Conservation (phyloP, 495 filamentous ascomycete genomes). For the Mytilinidion resinicola region DNA sequence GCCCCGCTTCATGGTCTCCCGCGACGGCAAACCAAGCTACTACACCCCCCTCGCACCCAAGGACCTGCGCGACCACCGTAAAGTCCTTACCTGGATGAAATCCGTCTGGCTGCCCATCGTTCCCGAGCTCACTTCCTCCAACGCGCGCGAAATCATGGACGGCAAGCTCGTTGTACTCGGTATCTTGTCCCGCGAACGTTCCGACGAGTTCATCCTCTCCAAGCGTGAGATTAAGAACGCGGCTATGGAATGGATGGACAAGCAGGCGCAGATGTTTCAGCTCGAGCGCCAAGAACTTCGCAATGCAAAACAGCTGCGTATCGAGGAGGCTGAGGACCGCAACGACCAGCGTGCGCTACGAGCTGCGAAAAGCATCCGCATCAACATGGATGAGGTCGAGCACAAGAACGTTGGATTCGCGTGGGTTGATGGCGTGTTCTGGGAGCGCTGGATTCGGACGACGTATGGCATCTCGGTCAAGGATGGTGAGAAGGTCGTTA, state of each 20-base stretch:
- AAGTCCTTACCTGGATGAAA: conserved; percentile 87
- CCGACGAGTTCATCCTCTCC: conserved; percentile 68
- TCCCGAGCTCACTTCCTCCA: conserved; percentile 84
- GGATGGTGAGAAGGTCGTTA: conserved; percentile 85
- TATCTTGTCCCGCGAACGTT: conserved; percentile 71
- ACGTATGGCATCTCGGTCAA: conserved; percentile 86
- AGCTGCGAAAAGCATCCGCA: conserved; percentile 83
- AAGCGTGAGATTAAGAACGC: conserved; percentile 92
- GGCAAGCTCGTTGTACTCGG: conserved; percentile 88
- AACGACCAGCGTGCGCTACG: conserved; percentile 81
- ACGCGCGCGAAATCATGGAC: conserved; percentile 90
- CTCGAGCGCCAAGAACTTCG: conserved; percentile 86
- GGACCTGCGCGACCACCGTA: conserved; percentile 80
- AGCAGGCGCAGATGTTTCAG: conserved; percentile 80
- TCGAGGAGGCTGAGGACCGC: conserved; percentile 93
- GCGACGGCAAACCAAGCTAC: conserved; percentile 82
- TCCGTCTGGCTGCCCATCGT: conserved; percentile 97
- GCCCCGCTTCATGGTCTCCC: conserved; percentile 82
- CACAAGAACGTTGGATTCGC: conserved; percentile 90
- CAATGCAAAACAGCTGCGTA: conserved; percentile 87
- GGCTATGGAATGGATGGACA: conserved; percentile 96
- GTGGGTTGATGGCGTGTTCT: conserved; percentile 98
- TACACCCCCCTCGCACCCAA: conserved; percentile 76
- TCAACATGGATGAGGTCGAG: conserved; percentile 79
- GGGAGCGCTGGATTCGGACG: conserved; percentile 91